A percentile compares a stretch with the other conserved stretches of the same genome.
phyloP scores from a whole-genome alignment of 2,329 filamentous ascomycete species.

The Microdochium trichocladiopsis region DNA sequence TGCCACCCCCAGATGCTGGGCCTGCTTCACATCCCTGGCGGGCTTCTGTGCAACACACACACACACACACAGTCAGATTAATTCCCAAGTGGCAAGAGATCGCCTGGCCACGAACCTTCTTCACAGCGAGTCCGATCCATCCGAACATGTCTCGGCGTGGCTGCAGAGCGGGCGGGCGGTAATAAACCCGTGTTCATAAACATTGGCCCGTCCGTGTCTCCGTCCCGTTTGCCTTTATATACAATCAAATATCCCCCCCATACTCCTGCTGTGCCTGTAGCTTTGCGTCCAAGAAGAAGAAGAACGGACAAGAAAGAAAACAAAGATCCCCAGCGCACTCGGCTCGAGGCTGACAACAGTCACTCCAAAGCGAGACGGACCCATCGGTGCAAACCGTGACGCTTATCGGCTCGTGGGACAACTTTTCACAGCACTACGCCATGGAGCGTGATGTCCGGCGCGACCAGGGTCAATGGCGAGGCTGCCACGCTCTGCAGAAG shows the following conservation, averaged over 20 bases:
- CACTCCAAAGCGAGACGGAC: conserved; percentile 40
- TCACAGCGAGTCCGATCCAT: neutral
- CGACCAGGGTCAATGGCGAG: conserved; percentile 69
- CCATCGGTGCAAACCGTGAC: conserved; percentile 59
- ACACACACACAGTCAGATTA: conserved; percentile 1
- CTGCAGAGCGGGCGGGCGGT: too few relatives aligned
- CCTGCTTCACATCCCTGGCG: neutral
- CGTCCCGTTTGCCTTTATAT: neutral
- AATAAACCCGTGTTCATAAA: too few relatives aligned
- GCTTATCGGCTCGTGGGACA: conserved; percentile 86
- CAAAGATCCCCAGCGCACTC: neutral
- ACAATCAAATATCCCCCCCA: too few relatives aligned
- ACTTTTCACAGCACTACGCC: conserved; percentile 67
- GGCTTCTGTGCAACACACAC: neutral
- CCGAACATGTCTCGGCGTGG: neutral
- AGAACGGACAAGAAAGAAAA: neutral
- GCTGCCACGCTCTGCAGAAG: conserved; percentile 74
- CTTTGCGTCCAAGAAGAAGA: neutral
- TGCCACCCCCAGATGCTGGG: neutral
- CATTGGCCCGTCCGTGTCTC: neutral
- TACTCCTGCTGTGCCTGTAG: too few relatives aligned
- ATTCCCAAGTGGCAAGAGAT: neutral
- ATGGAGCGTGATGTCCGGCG: conserved; percentile 72
- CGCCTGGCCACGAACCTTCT: neutral
- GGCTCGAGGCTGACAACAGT: too few relatives aligned